These are phyloP conservation scores for Beauveria asiatica DNA, from an alignment of 2,329 filamentous ascomycete genomes.

Conservation along the genomic window DNA sequence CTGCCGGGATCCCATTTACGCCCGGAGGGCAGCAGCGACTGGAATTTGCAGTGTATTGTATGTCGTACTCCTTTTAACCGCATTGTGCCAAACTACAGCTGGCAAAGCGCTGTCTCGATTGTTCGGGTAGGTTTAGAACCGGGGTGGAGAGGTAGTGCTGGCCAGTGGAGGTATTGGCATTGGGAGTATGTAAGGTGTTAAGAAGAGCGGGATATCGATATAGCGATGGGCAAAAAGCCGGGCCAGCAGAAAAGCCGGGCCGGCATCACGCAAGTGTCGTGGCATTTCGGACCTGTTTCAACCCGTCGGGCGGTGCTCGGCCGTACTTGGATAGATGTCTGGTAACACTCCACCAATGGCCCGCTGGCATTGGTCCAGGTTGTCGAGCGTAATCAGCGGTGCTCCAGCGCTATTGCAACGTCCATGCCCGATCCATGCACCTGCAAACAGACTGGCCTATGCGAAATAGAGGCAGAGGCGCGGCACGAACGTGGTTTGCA, in stretches of 20 bases:
- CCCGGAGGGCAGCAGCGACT: slow-evolving; percentile 21
- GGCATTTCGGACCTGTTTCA: slow-evolving; percentile 20
- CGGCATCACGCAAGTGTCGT: slow-evolving; percentile 2
- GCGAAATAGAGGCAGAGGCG: neutral
- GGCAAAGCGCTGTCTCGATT: slow-evolving; percentile 1
- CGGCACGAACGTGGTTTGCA: neutral
- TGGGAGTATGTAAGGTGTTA: neutral
- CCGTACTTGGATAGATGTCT: slow-evolving; percentile 25
- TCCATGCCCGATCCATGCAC: neutral
- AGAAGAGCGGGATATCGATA: neutral
- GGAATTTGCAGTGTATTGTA: slow-evolving; percentile 25
- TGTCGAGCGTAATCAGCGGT: neutral
- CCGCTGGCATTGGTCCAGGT: slow-evolving; percentile 14
- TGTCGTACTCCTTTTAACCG: slow-evolving; percentile 30
- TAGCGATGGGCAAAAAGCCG: neutral
- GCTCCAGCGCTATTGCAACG: slow-evolving; percentile 1
- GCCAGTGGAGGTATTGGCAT: neutral
- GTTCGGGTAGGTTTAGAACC: slow-evolving; percentile 5
- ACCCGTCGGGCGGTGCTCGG: slow-evolving; percentile 29
- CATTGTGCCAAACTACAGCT: slow-evolving; percentile 22
- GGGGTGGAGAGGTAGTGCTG: slow-evolving; percentile 4
- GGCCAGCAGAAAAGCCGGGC: neutral
- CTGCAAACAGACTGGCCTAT: neutral
- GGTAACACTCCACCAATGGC: slow-evolving; percentile 25
- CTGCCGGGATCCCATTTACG: slow-evolving; percentile 20